Evolutionary conservation across 331 rosid species (phyloP).

Genomic region (Pyracantha coccinea): DNA sequence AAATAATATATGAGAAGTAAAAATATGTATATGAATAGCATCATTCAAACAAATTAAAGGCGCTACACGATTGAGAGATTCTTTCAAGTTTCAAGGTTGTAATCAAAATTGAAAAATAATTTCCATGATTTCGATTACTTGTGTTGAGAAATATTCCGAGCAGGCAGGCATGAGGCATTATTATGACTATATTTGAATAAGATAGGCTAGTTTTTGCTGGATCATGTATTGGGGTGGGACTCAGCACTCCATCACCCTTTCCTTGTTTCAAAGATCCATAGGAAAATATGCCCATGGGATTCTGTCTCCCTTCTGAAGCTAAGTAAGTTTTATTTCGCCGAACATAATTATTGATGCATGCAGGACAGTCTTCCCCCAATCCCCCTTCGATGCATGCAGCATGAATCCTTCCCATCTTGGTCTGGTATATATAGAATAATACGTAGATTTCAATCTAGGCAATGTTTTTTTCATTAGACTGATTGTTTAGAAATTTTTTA

Average conservation of each 20-base stretch:
- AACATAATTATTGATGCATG: constrained; percentile 47
- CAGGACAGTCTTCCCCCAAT: background rate
- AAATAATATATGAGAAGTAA: no score
- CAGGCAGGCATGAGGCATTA: background rate
- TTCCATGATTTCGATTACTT: background rate
- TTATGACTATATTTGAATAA: constrained; percentile 10
- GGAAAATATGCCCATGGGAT: constrained; percentile 25
- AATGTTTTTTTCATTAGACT: background rate
- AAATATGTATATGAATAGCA: no score
- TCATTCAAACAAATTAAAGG: no score
- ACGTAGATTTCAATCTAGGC: background rate
- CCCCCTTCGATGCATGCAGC: constrained; percentile 7
- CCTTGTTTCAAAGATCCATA: constrained; percentile 26
- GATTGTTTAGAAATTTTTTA: background rate
- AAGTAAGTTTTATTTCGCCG: constrained; percentile 12
- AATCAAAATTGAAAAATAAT: background rate
- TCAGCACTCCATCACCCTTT: background rate
- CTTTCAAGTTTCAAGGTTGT: background rate
- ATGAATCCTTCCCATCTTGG: background rate
- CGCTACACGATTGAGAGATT: background rate
- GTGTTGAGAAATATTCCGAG: background rate
- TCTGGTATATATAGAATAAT: background rate
- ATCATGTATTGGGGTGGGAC: background rate
- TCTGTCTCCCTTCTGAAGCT: constrained; percentile 12
- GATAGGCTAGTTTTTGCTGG: background rate